Evolutionary conservation across 2,329 filamentous ascomycete species (phyloP).

Genomic region (Rhynchosporium graminicola): DNA sequence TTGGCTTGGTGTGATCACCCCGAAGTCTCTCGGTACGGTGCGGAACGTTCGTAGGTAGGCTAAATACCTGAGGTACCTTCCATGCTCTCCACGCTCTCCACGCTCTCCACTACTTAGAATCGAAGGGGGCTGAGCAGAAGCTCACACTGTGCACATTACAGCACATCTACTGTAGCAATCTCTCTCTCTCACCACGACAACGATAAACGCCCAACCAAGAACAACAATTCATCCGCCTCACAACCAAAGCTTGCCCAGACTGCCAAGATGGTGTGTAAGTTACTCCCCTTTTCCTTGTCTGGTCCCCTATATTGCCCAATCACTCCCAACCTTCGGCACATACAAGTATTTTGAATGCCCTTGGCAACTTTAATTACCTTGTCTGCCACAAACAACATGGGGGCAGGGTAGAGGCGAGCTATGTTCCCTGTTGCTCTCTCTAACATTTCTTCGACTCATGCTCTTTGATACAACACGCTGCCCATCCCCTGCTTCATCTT

Average conservation of each 20-base stretch:
- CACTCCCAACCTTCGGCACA: conserved; percentile 1
- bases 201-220: background rate
- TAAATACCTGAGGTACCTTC: too few relatives aligned
- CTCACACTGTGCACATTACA: background rate
- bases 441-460: background rate
- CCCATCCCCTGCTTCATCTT: conserved; percentile 4
- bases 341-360: conserved; percentile 4
- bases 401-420: background rate
- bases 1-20: conserved; percentile 13
- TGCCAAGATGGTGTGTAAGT: conserved; percentile 37
- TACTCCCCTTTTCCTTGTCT: conserved; percentile 10
- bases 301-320: conserved; percentile 8
- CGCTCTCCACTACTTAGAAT: conserved; percentile 10
- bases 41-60: too few relatives aligned
- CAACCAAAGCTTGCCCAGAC: background rate
- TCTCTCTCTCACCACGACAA: background rate
- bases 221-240: background rate
- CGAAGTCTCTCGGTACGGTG: conserved; percentile 2
- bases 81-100: too few relatives aligned
- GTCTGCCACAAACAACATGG: conserved; percentile 11
- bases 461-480: conserved; percentile 10
- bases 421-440: background rate
- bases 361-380: conserved; percentile 13
- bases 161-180: too few relatives aligned
- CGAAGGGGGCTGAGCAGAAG: conserved; percentile 20